Conservation (phyloP, 2,329 filamentous ascomycete species). For the Xylariomycetidae sp. region DNA sequence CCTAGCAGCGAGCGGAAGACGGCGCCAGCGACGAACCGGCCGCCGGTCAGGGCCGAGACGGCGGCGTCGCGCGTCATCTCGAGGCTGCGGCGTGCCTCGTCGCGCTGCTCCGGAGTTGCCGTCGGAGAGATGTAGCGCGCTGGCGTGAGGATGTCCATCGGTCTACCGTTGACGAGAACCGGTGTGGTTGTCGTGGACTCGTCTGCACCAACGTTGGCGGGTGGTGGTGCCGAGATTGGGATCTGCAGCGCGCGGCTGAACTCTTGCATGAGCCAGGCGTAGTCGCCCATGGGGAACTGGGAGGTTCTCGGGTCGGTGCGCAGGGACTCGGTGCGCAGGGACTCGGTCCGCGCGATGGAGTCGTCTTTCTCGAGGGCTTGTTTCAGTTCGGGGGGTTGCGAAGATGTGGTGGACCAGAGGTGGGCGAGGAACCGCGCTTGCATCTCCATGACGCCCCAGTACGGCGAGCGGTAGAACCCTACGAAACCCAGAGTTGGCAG, state of each 20-base stretch:
- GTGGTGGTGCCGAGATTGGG: slow-evolving; percentile 30
- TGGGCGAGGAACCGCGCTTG: slow-evolving; percentile 66
- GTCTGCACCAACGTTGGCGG: slow-evolving; percentile 24
- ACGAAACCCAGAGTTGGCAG: slow-evolving; percentile 70
- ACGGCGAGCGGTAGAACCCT: slow-evolving; percentile 78
- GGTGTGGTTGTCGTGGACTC: slow-evolving; percentile 25
- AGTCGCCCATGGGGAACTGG: slow-evolving; percentile 84
- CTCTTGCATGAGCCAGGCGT: slow-evolving; percentile 69
- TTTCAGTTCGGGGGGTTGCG: slow-evolving; percentile 25
- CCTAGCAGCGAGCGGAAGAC: slow-evolving; percentile 70
- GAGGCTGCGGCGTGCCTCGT: slow-evolving; percentile 39
- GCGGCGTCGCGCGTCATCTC: slow-evolving; percentile 40
- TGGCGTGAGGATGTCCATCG: slow-evolving; percentile 53
- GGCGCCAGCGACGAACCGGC: slow-evolving; percentile 56
- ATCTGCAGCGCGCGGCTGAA: slow-evolving; percentile 58
- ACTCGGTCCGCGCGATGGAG: slow-evolving; percentile 41
- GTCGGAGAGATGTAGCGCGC: slow-evolving; percentile 44
- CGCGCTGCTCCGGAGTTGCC: slow-evolving; percentile 32
- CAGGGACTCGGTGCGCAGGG: slow-evolving; percentile 47
- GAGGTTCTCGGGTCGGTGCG: slow-evolving; percentile 47
- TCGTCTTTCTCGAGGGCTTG: slow-evolving; percentile 39
- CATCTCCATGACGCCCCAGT: slow-evolving; percentile 86
- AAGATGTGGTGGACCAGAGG: slow-evolving; percentile 44
- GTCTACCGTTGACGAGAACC: slow-evolving; percentile 25
- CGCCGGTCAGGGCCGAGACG: slow-evolving; percentile 35